Evolutionary conservation across 352 stramenopile species (phyloP), one percentile per base, ranked within the genome.

Genomic region (Phytophthora kernoviae): DNA sequence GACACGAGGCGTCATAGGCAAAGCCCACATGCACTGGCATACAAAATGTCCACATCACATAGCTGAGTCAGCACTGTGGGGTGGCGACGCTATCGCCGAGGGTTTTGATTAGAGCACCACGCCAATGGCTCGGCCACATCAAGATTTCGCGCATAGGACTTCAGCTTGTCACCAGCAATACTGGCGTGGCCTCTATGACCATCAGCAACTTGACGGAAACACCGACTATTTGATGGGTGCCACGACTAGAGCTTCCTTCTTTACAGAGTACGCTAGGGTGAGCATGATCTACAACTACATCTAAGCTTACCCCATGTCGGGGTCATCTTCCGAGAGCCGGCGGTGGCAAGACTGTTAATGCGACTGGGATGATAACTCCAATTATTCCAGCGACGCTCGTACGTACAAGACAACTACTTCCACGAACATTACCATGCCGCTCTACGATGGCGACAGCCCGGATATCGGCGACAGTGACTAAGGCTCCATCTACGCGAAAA

Each of bases 1-100:
- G 45, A 55, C 39, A 11, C 76, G 47, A 3, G 67, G 66, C 27
- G 55, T 76, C 51, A 60, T 73, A 46, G 67, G 70, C 54, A 79
- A 79, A 34, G 62, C 65, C 17, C 55, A 62, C 26, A 46, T 66
- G 51, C 75, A 75, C 54, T 62, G 76, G 75, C 33, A 20, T 79
- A 11, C 67, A 79, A 39, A 76, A 79, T 39, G 62, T 76, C 48
- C 61, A 77, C 46, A 74, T 77, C 49, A 73, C 63, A 11, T 53
- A 77, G 8, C 32, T 77, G 58, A 64, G 62, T 59, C 60, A 56
- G 59, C 55, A 77, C 51, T 22, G 27, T 60, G 52, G 52, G 54
- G 54, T 18, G 54, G 45, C 12, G 54, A 56, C 49, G 57, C 57
- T 20, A 65, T 66, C 26, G 37, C 21, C 21, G 48, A 59, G 14